A percentile compares a stretch with the other conserved stretches of the same genome.
These are phyloP conservation scores for Suillus weaverae DNA, from an alignment of 768 basidiomycete genomes.

Conservation along the genomic window DNA sequence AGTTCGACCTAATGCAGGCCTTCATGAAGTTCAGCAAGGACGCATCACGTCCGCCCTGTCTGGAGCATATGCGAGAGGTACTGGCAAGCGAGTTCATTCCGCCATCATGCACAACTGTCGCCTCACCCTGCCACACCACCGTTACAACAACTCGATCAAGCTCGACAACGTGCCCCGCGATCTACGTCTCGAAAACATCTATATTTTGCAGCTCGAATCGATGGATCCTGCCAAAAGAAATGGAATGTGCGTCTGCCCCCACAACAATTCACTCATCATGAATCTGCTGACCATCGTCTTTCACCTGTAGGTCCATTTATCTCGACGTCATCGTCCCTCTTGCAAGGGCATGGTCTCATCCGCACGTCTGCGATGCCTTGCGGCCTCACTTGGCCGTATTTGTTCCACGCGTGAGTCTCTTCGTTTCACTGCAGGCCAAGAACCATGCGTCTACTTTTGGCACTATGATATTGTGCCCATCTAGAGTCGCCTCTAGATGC, in stretches of 20 bases:
- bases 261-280: too few relatives aligned
- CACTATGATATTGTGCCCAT: too few relatives aligned
- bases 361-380: not conserved
- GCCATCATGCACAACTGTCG: not conserved
- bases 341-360: not conserved
- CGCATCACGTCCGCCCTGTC: not conserved
- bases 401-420: not conserved
- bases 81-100: too few relatives aligned
- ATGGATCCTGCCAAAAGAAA: not conserved
- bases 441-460: not conserved
- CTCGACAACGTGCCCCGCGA: not conserved
- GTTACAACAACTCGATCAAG: not conserved
- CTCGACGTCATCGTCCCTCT: not conserved
- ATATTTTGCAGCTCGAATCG: not conserved
- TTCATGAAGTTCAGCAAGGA: not conserved
- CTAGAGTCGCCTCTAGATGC: too few relatives aligned
- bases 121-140: not conserved
- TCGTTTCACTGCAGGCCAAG: too few relatives aligned
- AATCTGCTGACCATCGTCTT: too few relatives aligned
- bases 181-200: not conserved
- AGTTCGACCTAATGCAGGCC: not conserved
- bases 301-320: not conserved
- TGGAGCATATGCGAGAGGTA: not conserved
- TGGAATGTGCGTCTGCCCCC: too few relatives aligned
- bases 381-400: not conserved